Percentiles rank a stretch among this genome's conserved stretches.
phyloP scores from a whole-genome alignment of 306 rosid genomes.

The Echinosophora koreensis region DNA sequence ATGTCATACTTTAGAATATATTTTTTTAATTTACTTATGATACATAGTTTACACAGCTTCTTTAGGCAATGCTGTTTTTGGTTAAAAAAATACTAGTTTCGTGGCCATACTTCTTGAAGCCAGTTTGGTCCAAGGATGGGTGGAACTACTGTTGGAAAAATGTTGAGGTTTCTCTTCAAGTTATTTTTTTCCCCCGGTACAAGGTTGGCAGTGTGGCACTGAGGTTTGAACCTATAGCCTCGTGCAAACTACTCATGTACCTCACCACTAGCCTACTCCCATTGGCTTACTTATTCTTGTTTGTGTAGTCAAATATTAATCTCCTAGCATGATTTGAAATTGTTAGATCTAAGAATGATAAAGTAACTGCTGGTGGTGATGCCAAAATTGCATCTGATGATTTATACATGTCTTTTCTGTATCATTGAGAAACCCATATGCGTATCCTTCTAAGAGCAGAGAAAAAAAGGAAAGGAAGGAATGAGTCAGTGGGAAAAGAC shows the following conservation, averaged over 20 bases:
- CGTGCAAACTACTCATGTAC: background rate
- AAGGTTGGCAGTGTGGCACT: too few species aligned
- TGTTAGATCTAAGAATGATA: background rate
- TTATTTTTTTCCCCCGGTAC: too few species aligned
- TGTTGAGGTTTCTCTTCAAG: background rate
- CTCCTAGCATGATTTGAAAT: slow-evolving; percentile 2
- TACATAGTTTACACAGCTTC: slow-evolving; percentile 19
- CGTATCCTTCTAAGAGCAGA: slow-evolving; percentile 8
- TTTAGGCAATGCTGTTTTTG: background rate
- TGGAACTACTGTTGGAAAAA: slow-evolving; percentile 4
- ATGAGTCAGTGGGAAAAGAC: background rate
- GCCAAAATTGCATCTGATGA: slow-evolving; percentile 15
- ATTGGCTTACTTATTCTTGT: background rate
- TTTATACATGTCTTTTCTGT: slow-evolving; percentile 19
- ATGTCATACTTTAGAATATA: background rate
- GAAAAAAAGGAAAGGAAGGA: background rate
- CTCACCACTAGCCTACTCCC: background rate
- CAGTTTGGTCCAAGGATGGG: slow-evolving; percentile 27
- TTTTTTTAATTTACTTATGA: background rate
- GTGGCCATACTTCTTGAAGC: slow-evolving; percentile 10
- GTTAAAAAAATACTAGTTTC: background rate
- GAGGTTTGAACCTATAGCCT: too few species aligned
- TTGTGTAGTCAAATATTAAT: slow-evolving; percentile 20
- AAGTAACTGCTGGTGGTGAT: slow-evolving; percentile 1
- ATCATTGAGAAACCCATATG: background rate